A percentile compares a stretch with the other conserved stretches of the same genome.
These are phyloP conservation scores for Saxispiralis lemnorum DNA, from an alignment of 495 filamentous ascomycete species.

Conservation along the genomic window DNA sequence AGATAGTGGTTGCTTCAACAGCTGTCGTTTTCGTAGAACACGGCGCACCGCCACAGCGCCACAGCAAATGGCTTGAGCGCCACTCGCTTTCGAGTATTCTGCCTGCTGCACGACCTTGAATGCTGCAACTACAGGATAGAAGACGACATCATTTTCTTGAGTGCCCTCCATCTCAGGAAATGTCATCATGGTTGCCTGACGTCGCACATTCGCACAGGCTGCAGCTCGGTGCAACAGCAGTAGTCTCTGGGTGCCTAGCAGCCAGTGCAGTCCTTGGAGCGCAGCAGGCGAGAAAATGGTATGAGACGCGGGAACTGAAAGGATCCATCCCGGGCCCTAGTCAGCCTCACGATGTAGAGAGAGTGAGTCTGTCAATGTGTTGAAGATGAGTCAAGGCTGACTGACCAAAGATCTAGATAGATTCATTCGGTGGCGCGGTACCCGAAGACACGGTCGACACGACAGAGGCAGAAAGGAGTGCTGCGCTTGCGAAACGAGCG, in stretches of 20 bases:
- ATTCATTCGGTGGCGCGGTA: slow-evolving; percentile 53
- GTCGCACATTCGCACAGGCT: slow-evolving; percentile 14
- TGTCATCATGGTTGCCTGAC: slow-evolving; percentile 18
- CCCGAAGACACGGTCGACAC: slow-evolving; percentile 34
- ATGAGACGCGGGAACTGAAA: slow-evolving; percentile 23
- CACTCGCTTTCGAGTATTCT: too few relatives aligned
- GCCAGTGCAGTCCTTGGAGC: slow-evolving; percentile 20
- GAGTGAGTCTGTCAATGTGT: slow-evolving; percentile 9
- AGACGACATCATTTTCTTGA: background rate
- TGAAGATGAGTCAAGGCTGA: background rate
- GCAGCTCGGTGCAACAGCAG: slow-evolving; percentile 17
- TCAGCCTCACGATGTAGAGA: slow-evolving; percentile 20
- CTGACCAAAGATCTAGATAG: slow-evolving; percentile 35
- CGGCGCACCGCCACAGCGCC: background rate
- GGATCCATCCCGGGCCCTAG: slow-evolving; percentile 24
- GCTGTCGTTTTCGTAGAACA: too few relatives aligned
- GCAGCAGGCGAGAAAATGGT: slow-evolving; percentile 20
- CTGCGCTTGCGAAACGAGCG: slow-evolving; percentile 59
- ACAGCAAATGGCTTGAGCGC: too few relatives aligned
- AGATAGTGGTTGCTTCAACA: background rate
- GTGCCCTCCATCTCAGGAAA: background rate
- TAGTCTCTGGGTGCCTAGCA: slow-evolving; percentile 17
- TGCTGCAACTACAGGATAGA: background rate
- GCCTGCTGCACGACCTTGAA: background rate
- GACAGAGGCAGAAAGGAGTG: slow-evolving; percentile 56